phyloP scores from a whole-genome alignment of 2,329 filamentous ascomycete genomes.

The Dactylella cylindrospora region DNA sequence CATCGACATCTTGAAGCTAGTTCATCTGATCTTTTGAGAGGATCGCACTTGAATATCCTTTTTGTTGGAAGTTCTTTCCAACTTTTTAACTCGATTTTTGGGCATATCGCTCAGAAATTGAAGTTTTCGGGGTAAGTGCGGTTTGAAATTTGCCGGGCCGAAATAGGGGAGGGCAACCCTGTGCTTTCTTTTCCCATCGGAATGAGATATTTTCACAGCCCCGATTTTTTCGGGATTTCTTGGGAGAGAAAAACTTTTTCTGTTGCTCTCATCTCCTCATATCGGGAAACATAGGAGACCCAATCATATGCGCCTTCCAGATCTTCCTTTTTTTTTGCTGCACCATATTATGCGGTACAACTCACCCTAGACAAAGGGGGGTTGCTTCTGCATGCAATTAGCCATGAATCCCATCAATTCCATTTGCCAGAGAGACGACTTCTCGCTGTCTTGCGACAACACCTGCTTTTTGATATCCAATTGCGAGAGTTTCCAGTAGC shows the following conservation, averaged over 20 bases:
- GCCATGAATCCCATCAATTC: neutral
- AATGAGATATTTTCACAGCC: constrained; percentile 43
- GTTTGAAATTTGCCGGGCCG: constrained; percentile 30
- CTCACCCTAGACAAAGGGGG: constrained; percentile 7
- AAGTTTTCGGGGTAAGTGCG: constrained; percentile 16
- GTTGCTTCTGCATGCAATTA: constrained; percentile 19
- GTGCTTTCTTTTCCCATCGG: too few relatives aligned
- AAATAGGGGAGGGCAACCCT: constrained; percentile 27
- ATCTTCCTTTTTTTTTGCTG: constrained; percentile 40
- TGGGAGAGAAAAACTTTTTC: constrained; percentile 5
- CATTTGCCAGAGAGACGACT: constrained; percentile 3
- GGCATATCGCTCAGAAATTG: constrained; percentile 39
- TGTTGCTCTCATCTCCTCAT: constrained; percentile 12
- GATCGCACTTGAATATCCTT: too few relatives aligned
- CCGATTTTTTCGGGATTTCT: constrained; percentile 28
- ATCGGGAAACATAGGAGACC: constrained; percentile 5
- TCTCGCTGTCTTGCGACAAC: neutral
- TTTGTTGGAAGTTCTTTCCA: too few relatives aligned
- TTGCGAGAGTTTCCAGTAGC: constrained; percentile 6
- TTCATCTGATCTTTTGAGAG: constrained; percentile 44
- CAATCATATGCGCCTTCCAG: constrained; percentile 29
- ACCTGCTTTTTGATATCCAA: too few relatives aligned
- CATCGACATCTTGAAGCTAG: constrained; percentile 11
- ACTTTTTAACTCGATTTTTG: too few relatives aligned
- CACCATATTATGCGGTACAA: constrained; percentile 28